Evolutionary conservation across 176 grass and related monocot genomes (phyloP), one percentile per base, ranked within the genome.

Genomic region (Ensete glaucum): DNA sequence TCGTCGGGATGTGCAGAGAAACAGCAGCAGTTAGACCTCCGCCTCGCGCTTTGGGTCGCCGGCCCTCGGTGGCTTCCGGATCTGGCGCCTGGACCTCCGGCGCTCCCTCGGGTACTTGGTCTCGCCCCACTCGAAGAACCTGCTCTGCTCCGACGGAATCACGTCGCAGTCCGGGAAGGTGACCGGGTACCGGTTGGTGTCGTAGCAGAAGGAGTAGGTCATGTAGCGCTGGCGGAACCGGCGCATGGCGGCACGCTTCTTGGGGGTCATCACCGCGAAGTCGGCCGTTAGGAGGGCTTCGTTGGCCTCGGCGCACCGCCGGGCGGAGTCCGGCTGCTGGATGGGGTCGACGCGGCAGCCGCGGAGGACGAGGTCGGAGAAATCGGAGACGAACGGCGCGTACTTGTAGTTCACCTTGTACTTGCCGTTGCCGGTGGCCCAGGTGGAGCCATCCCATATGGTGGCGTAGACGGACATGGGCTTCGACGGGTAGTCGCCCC

Each of bases 401-500:
- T 92, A 83, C 77, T 84, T 80, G 86, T 89, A 96, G 81, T 96
- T 86, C 54, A 89, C 75, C 55, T 80, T 85, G 82, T 87, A 76
- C 27, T 85, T 81, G 8, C 92, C 89, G 17, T 89, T 87, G 11
- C 83, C 82, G 23, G 92, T 96, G 21, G 92, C 92, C 92, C 92
- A 96, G 24, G 78, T 67, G 11, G 89, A 92, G 21, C 89, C 92
- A 62, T 96, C 92, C 92, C 89, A 96, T 73, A 96, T 85, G 80
- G 92, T 96, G 74, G 89, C 92, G 65, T 96, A 96, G 11, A 92
- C 77, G 54, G 85, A 89, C 92, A 96, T 96, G 73, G 89, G 92
- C 82, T 96, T 96, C 59, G 78, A 71, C 0, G 92, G 92, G 71
- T 81, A 96, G 68, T 96, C 92, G 77, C 77, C 89, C 50, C 81